Base-by-base conservation (phyloP, 768 basidiomycete genomes). In the Amanita pseudoporphyria region DNA sequence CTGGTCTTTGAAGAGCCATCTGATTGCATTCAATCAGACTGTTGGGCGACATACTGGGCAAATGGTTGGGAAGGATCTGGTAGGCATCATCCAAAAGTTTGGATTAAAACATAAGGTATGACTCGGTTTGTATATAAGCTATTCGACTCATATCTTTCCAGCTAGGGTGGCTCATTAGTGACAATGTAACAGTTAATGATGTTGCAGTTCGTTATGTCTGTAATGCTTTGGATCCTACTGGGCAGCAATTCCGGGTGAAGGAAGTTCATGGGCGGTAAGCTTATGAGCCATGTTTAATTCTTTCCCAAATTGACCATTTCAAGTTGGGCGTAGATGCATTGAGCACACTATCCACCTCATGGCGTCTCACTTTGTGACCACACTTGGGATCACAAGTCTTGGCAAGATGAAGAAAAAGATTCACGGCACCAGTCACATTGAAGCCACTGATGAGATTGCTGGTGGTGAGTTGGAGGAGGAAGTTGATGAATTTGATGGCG, bases 261-360 rank as follows among this genome's bases (percentile, higher is more conserved):
- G 53, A 57, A 43, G 45, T 54, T 16, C 47, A 44, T 6, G 44
- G 54, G 14, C 10, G 52, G 54, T 56, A 21, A 36, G 49, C 38
- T 19, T 40, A 40, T 19, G 21, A 16, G 19, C 38, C 38, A 40
- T 19, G 10, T 16, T 21, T 40, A 16, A 16, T 16, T n/a, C 19
- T 21, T 40, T 40, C 19, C 38, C 19, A 16, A 40, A 2, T 5
- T 40, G 38, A 40, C n/a, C 38, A 40, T 21, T 30, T 12, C 3
- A 30, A 5, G 16, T 36, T 13, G 14, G 14, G 5, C 14, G 9
- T 7, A 56, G 54, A 13, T 58, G 57, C 24, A 56, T 58, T 18
- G 43, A 52, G 18, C 57, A 56, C 40, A 49, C 57, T 9, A 49
- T 58, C 18, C 54, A 58, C 40, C 35, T 52, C 12, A 52, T 49